A percentile compares a stretch with the other conserved stretches of the same genome.
Conservation (phyloP, 1,139 yeast species). For the Blastobotrys indianensis region DNA sequence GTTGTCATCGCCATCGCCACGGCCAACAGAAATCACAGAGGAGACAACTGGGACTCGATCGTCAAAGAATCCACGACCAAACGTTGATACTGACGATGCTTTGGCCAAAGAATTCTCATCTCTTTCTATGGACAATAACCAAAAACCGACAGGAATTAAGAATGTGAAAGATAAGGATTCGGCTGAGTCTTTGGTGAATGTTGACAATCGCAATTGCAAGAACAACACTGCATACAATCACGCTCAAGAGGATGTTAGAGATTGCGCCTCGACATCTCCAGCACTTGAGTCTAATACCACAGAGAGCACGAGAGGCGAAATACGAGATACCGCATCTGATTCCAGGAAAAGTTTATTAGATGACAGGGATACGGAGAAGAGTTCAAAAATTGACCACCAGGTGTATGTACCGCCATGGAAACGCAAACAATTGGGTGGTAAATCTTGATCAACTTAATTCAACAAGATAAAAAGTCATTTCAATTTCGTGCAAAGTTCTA, state of each 20-base stretch:
- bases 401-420: slow-evolving; percentile 23
- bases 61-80: background rate
- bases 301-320: too few relatives aligned
- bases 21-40: too few relatives aligned
- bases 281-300: too few relatives aligned
- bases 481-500: too few relatives aligned
- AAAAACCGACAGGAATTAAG: background rate
- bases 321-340: too few relatives aligned
- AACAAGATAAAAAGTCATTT: too few relatives aligned
- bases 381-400: slow-evolving; percentile 1
- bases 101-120: slow-evolving; percentile 8
- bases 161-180: background rate
- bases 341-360: background rate
- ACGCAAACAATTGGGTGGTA: slow-evolving; percentile 8
- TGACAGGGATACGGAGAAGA: background rate
- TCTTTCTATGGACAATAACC: slow-evolving; percentile 5
- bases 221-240: background rate
- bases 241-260: too few relatives aligned
- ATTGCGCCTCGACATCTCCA: too few relatives aligned
- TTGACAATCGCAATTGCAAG: background rate
- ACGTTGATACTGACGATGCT: slow-evolving; percentile 6
- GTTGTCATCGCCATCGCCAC: too few relatives aligned
- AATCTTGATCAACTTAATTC: too few relatives aligned
- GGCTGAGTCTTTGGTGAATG: background rate
- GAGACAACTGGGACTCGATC: background rate